A percentile compares a stretch with the other conserved stretches of the same genome.
phyloP scores from a whole-genome alignment of 148 eudicot genomes.

The Persicaria maculosa region DNA sequence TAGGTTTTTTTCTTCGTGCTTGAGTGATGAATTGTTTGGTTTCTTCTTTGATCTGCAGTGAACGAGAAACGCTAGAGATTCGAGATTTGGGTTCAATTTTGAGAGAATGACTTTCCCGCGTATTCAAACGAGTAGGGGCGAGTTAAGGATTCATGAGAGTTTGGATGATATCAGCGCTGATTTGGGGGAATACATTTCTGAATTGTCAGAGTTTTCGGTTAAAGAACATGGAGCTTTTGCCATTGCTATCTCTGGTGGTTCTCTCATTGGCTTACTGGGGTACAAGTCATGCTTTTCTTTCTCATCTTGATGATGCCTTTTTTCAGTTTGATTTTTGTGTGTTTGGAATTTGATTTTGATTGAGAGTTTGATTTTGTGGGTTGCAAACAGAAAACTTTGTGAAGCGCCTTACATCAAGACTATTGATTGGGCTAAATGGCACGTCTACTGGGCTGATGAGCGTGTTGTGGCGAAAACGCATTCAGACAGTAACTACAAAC shows the following conservation, averaged over 20 bases:
- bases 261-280: slow-evolving; percentile 74
- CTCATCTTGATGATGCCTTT: not conserved
- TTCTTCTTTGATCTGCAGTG: slow-evolving; percentile 13
- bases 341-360: not conserved
- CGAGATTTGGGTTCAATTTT: not conserved
- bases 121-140: slow-evolving; percentile 55
- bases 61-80: not conserved
- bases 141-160: slow-evolving; percentile 73
- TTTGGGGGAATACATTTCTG: slow-evolving; percentile 84
- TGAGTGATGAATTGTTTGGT: not conserved
- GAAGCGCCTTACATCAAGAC: slow-evolving; percentile 85
- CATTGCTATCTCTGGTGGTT: slow-evolving; percentile 91
- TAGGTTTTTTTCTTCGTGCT: not conserved
- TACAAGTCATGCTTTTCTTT: slow-evolving; percentile 19
- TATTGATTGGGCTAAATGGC: slow-evolving; percentile 92
- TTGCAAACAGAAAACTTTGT: slow-evolving; percentile 56
- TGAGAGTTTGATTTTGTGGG: slow-evolving; percentile 13
- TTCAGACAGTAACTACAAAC: slow-evolving; percentile 83
- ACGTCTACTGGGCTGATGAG: slow-evolving; percentile 90
- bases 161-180: slow-evolving; percentile 71
- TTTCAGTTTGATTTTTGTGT: slow-evolving; percentile 3
- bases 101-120: slow-evolving; percentile 56
- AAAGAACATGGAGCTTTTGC: slow-evolving; percentile 81
- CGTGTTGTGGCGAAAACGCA: slow-evolving; percentile 84
- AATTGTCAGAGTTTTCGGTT: slow-evolving; percentile 72